Percentiles rank a stretch among this genome's conserved stretches.
phyloP scores from a whole-genome alignment of 768 basidiomycete species.

The Ephemerocybe angulata region DNA sequence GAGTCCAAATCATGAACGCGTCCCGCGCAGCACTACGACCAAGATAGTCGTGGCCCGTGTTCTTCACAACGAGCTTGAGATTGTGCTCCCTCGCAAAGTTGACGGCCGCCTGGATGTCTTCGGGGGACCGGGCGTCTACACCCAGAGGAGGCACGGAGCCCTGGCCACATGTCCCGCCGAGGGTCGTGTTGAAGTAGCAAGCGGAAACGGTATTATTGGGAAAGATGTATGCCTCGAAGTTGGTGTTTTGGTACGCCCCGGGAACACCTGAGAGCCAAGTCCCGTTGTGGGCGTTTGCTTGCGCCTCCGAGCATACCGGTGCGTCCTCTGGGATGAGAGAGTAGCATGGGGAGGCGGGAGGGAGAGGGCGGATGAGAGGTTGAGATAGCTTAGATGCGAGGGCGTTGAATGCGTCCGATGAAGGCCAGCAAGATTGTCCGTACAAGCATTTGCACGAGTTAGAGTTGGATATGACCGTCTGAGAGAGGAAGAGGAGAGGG shows the following conservation, averaged over 20 bases:
- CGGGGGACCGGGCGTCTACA: conserved; percentile 35
- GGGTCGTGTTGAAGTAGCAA: conserved; percentile 48
- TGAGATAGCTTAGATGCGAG: conserved; percentile 39
- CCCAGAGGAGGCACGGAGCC: conserved; percentile 40
- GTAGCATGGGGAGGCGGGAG: conserved; percentile 42
- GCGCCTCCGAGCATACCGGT: conserved; percentile 21
- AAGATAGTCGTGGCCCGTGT: conserved; percentile 42
- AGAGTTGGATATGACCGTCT: neutral
- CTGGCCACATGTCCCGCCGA: conserved; percentile 39
- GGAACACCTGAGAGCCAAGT: conserved; percentile 9
- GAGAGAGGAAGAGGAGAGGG: neutral
- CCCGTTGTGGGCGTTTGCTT: neutral
- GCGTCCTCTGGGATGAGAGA: conserved; percentile 26
- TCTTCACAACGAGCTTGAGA: conserved; percentile 35
- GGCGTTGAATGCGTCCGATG: conserved; percentile 25
- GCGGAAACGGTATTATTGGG: conserved; percentile 45
- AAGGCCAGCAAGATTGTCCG: conserved; percentile 43
- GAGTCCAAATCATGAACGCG: conserved; percentile 40
- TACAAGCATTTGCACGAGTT: conserved; percentile 28
- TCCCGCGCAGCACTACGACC: conserved; percentile 41
- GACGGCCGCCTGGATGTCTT: conserved; percentile 40
- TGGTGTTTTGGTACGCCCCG: conserved; percentile 10
- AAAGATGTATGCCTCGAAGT: conserved; percentile 8
- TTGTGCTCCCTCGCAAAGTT: conserved; percentile 35
- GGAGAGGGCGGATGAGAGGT: conserved; percentile 38